Conservation (phyloP, 2,329 filamentous ascomycete genomes). For the Fusarium liriodendri region DNA sequence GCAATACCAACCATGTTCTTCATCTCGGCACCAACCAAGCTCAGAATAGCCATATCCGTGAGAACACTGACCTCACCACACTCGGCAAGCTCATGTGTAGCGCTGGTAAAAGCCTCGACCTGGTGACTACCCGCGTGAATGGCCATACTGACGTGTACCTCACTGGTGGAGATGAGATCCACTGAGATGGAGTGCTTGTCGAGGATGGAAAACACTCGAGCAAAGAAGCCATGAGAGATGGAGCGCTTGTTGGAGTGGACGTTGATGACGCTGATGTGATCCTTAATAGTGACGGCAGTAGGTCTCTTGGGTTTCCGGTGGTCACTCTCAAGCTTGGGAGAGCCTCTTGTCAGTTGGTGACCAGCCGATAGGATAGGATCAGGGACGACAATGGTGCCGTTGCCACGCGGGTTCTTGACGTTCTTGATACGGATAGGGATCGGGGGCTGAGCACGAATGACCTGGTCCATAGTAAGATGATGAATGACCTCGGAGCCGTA, state of each 20-base stretch:
- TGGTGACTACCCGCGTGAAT: slow-evolving; percentile 82
- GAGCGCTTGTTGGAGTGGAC: slow-evolving; percentile 98
- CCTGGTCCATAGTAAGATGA: slow-evolving; percentile 98
- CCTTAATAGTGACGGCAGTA: slow-evolving; percentile 96
- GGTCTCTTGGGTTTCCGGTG: slow-evolving; percentile 75
- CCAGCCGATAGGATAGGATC: slow-evolving; percentile 69
- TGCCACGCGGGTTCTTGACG: slow-evolving; percentile 84
- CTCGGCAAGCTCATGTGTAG: slow-evolving; percentile 77
- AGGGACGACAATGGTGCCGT: slow-evolving; percentile 85
- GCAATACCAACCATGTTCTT: slow-evolving; percentile 97
- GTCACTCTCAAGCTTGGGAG: slow-evolving; percentile 50
- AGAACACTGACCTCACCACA: slow-evolving; percentile 93
- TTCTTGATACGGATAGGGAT: slow-evolving; percentile 94
- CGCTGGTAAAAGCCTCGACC: slow-evolving; percentile 72
- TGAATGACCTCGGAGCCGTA: slow-evolving; percentile 98
- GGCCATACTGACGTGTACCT: slow-evolving; percentile 98
- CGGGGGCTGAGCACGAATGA: slow-evolving; percentile 80
- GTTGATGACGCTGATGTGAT: slow-evolving; percentile 96
- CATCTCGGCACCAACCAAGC: slow-evolving; percentile 93
- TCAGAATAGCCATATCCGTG: slow-evolving; percentile 93
- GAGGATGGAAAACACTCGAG: slow-evolving; percentile 90
- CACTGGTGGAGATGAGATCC: slow-evolving; percentile 94
- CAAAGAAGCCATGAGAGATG: slow-evolving; percentile 95
- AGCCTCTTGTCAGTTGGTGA: slow-evolving; percentile 68
- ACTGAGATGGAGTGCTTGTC: slow-evolving; percentile 90